These are phyloP conservation scores for Candida labiduridarum DNA, from an alignment of 1,139 yeast genomes.

Conservation along the genomic window DNA sequence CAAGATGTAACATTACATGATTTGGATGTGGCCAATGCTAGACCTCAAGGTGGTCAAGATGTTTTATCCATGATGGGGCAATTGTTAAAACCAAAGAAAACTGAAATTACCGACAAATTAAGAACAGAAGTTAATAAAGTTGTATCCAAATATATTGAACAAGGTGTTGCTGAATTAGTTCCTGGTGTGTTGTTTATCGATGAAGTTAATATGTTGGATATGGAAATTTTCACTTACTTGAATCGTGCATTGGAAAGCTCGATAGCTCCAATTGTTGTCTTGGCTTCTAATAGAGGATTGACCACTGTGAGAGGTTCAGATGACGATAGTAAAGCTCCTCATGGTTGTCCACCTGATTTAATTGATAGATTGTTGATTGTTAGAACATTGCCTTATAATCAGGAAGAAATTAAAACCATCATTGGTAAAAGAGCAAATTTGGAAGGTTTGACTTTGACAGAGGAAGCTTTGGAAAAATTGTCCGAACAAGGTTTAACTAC, in stretches of 20 bases:
- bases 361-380: constrained; percentile 89
- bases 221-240: constrained; percentile 91
- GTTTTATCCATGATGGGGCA: constrained; percentile 99
- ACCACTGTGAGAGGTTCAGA: constrained; percentile 92
- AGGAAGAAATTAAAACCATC: constrained; percentile 81
- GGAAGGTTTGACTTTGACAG: constrained; percentile 66
- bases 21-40: constrained; percentile 92
- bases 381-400: constrained; percentile 83
- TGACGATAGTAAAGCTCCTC: constrained; percentile 75
- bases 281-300: constrained; percentile 94
- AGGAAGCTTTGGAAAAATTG: constrained; percentile 71
- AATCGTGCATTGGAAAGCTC: constrained; percentile 90
- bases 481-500: constrained; percentile 73
- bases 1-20: constrained; percentile 97
- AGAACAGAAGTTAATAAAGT: constrained; percentile 93
- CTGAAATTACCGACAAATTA: constrained; percentile 97
- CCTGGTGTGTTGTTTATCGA: constrained; percentile 98
- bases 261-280: constrained; percentile 91
- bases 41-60: constrained; percentile 99
- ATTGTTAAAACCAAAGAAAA: constrained; percentile 90
- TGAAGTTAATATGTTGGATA: constrained; percentile 96
- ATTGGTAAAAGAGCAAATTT: constrained; percentile 78
- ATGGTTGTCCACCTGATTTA: constrained; percentile 95
- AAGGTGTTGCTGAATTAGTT: constrained; percentile 95
- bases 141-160: constrained; percentile 94